Conservation (phyloP, 139 green algal species). For the Mesotaenium endlicherianum region DNA sequence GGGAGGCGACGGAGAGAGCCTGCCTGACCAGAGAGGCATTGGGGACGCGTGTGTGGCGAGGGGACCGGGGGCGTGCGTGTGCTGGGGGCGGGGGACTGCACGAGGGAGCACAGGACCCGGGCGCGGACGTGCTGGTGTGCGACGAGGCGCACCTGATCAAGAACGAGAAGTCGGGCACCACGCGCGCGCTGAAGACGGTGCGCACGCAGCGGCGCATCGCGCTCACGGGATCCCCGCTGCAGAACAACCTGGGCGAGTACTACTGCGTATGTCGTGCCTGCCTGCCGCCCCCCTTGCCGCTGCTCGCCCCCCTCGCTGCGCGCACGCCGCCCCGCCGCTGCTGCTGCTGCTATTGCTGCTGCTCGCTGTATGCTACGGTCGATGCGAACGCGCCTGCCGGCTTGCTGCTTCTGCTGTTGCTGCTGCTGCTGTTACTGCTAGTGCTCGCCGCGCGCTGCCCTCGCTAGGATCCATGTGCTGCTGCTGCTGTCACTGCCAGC, state of each 20-base stretch:
- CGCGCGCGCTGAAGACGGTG: conserved; percentile 66
- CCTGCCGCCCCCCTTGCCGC: no score
- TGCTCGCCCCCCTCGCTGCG: neutral
- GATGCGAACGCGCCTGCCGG: no score
- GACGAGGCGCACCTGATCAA: conserved; percentile 77
- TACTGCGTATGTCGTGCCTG: conserved; percentile 66
- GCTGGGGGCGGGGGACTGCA: no score
- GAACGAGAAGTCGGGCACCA: conserved; percentile 78
- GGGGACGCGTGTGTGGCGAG: no score
- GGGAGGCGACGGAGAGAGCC: no score
- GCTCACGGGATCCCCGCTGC: conserved; percentile 76
- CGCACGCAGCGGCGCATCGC: conserved; percentile 70
- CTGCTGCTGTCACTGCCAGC: neutral
- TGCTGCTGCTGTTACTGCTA: neutral
- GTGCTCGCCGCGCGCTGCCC: no score
- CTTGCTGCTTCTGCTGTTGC: neutral
- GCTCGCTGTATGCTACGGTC: no score
- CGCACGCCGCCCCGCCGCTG: neutral
- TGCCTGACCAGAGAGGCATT: no score
- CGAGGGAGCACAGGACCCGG: conserved; percentile 21
- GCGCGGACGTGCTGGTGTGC: conserved; percentile 64
- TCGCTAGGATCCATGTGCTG: no score
- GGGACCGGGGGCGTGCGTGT: no score
- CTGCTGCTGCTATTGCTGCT: neutral
- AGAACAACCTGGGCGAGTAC: conserved; percentile 83